Evolutionary conservation across 257 asterid genomes (phyloP).

Genomic region (Craterostigma plantagineum): DNA sequence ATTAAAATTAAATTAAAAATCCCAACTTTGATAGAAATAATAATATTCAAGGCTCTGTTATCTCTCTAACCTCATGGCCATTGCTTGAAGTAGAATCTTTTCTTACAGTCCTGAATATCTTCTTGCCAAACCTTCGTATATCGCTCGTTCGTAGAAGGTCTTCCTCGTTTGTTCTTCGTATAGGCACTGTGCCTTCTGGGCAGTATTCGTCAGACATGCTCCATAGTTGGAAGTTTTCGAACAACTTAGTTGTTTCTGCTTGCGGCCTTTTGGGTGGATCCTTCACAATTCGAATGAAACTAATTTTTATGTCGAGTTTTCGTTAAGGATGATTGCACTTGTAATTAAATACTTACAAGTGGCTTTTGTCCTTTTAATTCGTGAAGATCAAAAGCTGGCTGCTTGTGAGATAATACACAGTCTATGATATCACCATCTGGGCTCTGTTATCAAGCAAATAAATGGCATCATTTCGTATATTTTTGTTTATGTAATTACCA

Average conservation of each 20-base stretch:
- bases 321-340: background rate
- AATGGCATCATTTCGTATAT: too few species aligned
- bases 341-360: background rate
- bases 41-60: background rate
- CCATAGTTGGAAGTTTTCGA: background rate
- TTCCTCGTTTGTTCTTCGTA: conserved; percentile 9
- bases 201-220: conserved; percentile 2
- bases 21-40: too few species aligned
- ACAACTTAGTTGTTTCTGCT: background rate
- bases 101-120: conserved; percentile 3
- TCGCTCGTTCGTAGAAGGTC: conserved; percentile 9
- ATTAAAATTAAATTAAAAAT: background rate
- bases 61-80: conserved; percentile 8
- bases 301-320: background rate
- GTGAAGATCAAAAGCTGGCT: background rate
- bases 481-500: too few species aligned
- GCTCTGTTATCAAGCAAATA: background rate
- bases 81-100: conserved; percentile 3
- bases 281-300: background rate
- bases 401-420: background rate
- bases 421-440: conserved; percentile 1
- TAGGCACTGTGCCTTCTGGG: conserved; percentile 10
- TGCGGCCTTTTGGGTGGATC: conserved; percentile 1
- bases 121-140: conserved; percentile 6
- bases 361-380: background rate